Base-by-base conservation (phyloP, 768 basidiomycete genomes). In the Grammothele lineata region DNA sequence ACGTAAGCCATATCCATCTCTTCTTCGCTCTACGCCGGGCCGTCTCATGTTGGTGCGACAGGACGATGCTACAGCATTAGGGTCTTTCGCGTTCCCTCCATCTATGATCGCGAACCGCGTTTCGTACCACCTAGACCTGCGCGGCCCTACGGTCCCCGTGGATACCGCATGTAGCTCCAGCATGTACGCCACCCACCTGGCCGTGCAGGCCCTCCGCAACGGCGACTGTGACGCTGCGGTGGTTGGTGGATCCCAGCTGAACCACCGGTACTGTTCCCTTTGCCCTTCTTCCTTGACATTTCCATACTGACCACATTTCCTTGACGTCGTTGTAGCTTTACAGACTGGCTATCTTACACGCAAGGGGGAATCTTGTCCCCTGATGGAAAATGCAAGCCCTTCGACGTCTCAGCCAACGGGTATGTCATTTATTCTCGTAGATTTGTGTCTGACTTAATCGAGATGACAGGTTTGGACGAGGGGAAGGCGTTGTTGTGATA, bases 121-220 rank as follows among this genome's bases (percentile, higher is more conserved):
- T 30, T 71, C 73, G 1, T 71, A 74, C 50, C 66, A 70, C 45
- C 56, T 73, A 36, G 66, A 71, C 40, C 47, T 70, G 17, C 65
- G 59, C 1, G 76, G 76, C 11, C 78, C 77, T 11, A 79, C 77
- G 4, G 48, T 78, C 26, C 71, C 75, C 5, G 54, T 70, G 0
- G 76, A 79, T 48, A 76, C 73, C 0, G 74, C 74, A 1, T 78
- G 77, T 51, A 76, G 73, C 27, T 77, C 75, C 17, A 67, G 65
- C 14, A 57, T 72, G n/a, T 69, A 65, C 5, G 73, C 73, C 2
- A 61, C 74, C 37, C 76, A 79, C 57, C 65, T 78, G 15, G 77
- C 72, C 2, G 62, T 76, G 2, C 69, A 71, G 24, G 68, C 73
- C 0, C 60, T 78, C 5, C 60, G 60, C 18, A 59, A 56, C 25